A percentile compares a stretch with the other conserved stretches of the same genome.
Evolutionary conservation across 1,284 basidiomycete species (phyloP).

Genomic region (Rhodotorula glutinis): DNA sequence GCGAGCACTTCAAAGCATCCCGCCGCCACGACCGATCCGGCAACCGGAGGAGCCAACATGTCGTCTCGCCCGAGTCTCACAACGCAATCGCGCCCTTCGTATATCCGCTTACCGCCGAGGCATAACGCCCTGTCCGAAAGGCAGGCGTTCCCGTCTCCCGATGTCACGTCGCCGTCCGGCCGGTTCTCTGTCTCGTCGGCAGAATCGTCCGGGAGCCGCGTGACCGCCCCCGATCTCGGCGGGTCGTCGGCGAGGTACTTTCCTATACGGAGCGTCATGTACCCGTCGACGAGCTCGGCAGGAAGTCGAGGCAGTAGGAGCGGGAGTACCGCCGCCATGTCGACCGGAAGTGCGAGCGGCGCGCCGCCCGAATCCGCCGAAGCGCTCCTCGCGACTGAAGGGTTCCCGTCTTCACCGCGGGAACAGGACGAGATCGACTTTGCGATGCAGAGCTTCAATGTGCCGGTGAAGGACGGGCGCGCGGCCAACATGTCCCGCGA

Average conservation of each 20-base stretch:
- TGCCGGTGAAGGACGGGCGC: neutral
- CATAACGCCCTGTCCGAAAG: neutral
- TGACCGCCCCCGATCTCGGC: conserved; percentile 23
- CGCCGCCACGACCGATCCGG: neutral
- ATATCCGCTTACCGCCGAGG: conserved; percentile 15
- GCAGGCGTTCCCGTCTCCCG: neutral
- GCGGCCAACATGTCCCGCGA: neutral
- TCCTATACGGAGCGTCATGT: conserved; percentile 30
- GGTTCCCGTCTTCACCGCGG: conserved; percentile 2
- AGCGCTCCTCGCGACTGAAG: neutral
- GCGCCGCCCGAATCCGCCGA: conserved; percentile 1
- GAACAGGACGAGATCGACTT: neutral
- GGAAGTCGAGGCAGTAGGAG: conserved; percentile 2
- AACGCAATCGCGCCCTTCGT: conserved; percentile 6
- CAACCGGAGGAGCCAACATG: neutral
- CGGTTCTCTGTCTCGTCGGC: conserved; percentile 17
- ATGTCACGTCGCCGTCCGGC: conserved; percentile 12
- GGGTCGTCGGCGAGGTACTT: conserved; percentile 20
- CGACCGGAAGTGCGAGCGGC: neutral
- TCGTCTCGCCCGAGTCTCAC: neutral
- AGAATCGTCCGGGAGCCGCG: conserved; percentile 7
- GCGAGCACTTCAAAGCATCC: neutral
- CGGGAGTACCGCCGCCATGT: conserved; percentile 4
- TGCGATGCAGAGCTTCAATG: neutral
- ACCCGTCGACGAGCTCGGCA: conserved; percentile 9